Conservation (phyloP, 306 rosid species). For the Hylodesmum podocarpum region DNA sequence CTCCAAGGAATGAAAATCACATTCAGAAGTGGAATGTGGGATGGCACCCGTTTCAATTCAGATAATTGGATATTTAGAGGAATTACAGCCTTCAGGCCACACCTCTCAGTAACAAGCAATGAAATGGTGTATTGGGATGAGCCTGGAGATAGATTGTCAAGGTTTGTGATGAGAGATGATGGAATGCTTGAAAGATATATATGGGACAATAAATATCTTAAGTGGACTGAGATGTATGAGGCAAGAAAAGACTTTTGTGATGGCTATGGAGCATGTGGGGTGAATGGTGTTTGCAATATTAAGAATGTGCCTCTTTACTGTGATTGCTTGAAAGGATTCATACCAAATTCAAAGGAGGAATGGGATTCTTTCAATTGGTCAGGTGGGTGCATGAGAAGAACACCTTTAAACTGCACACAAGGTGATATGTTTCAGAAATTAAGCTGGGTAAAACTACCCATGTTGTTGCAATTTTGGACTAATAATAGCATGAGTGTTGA, state of each 20-base stretch:
- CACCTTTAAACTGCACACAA: constrained; percentile 25
- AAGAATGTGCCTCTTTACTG: constrained; percentile 25
- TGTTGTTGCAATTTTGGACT: constrained; percentile 24
- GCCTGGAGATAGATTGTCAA: constrained; percentile 25
- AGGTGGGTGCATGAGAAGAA: constrained; percentile 34
- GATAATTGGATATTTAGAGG: not conserved
- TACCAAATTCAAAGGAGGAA: constrained; percentile 23
- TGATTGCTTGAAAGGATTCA: constrained; percentile 37
- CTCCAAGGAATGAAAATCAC: not conserved
- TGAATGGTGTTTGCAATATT: constrained; percentile 35
- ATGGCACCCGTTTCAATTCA: constrained; percentile 15
- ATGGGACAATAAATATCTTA: not conserved
- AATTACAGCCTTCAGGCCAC: constrained; percentile 22
- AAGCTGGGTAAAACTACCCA: constrained; percentile 40
- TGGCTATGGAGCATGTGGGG: constrained; percentile 38
- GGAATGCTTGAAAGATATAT: constrained; percentile 14
- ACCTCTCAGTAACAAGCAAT: not conserved
- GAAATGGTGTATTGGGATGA: constrained; percentile 28
- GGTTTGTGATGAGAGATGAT: constrained; percentile 20
- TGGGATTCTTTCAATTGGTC: constrained; percentile 31
- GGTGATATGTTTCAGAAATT: constrained; percentile 34
- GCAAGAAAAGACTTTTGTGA: constrained; percentile 40
- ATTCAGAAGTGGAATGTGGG: constrained; percentile 16
- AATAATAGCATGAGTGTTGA: constrained; percentile 27
- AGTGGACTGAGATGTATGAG: constrained; percentile 22